phyloP scores from a whole-genome alignment of 2,329 filamentous ascomycete species.

The Cercospora sp. region DNA sequence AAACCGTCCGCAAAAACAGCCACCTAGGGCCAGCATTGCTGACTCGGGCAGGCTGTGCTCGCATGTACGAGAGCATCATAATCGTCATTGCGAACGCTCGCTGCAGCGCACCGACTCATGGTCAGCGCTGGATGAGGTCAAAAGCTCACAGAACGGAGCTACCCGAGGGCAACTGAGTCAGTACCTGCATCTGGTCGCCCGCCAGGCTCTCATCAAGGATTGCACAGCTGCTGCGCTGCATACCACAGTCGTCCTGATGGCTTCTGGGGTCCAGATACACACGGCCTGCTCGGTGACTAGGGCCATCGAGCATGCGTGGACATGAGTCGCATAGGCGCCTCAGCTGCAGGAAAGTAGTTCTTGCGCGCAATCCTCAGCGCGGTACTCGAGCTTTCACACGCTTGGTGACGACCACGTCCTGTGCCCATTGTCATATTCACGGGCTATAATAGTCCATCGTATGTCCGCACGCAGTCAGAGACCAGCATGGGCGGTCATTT shows the following conservation, averaged over 20 bases:
- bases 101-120: conserved; percentile 17
- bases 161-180: conserved; percentile 9
- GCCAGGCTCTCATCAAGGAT: neutral
- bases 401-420: neutral
- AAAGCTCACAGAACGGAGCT: neutral
- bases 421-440: neutral
- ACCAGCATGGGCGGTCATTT: conserved; percentile 5
- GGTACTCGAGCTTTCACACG: neutral
- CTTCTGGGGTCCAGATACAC: conserved; percentile 14
- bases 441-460: conserved; percentile 11
- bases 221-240: conserved; percentile 13
- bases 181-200: conserved; percentile 21
- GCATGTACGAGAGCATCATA: conserved; percentile 20
- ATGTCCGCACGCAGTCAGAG: conserved; percentile 1
- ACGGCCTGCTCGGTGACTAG: conserved; percentile 11
- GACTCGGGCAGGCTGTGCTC: conserved; percentile 13
- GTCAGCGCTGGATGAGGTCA: conserved; percentile 11
- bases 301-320: conserved; percentile 19
- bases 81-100: conserved; percentile 6
- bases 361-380: neutral
- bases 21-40: conserved; percentile 12
- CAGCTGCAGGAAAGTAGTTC: conserved; percentile 1
- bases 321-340: conserved; percentile 15
- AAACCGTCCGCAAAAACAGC: conserved; percentile 6
- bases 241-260: conserved; percentile 1